These are phyloP conservation scores for Knufia petricola DNA, from an alignment of 2,329 filamentous ascomycete species.

Conservation along the genomic window DNA sequence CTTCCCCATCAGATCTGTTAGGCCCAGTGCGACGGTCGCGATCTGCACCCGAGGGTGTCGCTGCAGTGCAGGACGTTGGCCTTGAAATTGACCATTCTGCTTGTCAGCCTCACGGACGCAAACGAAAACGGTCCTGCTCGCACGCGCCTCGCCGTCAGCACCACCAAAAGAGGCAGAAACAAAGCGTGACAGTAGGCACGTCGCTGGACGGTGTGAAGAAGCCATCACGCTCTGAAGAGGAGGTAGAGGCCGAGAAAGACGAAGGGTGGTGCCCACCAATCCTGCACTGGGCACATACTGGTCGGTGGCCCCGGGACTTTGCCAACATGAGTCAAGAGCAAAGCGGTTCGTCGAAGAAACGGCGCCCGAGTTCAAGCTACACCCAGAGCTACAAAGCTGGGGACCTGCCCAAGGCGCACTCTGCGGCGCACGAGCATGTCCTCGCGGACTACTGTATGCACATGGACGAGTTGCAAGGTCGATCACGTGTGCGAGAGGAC, in stretches of 20 bases:
- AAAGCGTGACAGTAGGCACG: not conserved
- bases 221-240: not conserved
- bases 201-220: not conserved
- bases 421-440: too few species aligned
- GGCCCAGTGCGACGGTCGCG: not conserved
- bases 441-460: not conserved
- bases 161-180: not conserved
- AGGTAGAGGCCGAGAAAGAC: not conserved
- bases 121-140: not conserved
- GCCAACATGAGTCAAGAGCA: constrained; percentile 1
- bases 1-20: not conserved
- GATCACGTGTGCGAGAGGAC: not conserved
- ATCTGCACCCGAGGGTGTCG: not conserved
- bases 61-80: not conserved
- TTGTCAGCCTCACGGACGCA: too few species aligned
- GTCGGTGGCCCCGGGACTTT: not conserved
- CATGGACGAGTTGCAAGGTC: constrained; percentile 4
- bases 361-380: constrained; percentile 1
- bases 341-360: not conserved
- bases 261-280: not conserved
- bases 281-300: not conserved
- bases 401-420: not conserved
- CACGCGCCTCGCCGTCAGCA: not conserved
- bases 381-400: constrained; percentile 1
- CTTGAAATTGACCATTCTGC: too few species aligned